phyloP scores from a whole-genome alignment of 192 early-diverging fungal genomes.

The Coemansia sp. region DNA sequence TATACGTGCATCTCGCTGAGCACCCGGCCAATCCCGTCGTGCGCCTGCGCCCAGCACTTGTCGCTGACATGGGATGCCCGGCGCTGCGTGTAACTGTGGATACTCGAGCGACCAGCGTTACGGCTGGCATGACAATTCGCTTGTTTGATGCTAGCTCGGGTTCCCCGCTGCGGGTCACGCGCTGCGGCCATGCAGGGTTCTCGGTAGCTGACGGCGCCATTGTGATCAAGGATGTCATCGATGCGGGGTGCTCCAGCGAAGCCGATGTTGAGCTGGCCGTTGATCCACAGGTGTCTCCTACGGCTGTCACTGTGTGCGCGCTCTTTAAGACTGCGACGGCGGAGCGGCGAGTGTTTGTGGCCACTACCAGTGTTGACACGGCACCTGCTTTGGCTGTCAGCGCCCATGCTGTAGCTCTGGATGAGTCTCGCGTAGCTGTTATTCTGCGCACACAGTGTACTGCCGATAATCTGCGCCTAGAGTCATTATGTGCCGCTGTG shows the following conservation, averaged over 20 bases:
- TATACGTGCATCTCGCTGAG: slow-evolving; percentile 24
- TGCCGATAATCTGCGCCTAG: slow-evolving; percentile 11
- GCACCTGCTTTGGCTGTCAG: slow-evolving; percentile 14
- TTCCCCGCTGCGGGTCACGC: slow-evolving; percentile 7
- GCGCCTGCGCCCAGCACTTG: not conserved
- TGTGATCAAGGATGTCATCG: slow-evolving; percentile 15
- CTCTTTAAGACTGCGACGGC: slow-evolving; percentile 6
- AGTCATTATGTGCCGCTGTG: not conserved
- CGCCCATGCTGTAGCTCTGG: not conserved
- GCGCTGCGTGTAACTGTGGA: slow-evolving; percentile 14
- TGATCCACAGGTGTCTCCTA: not conserved
- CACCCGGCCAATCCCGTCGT: slow-evolving; percentile 15
- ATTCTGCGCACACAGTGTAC: slow-evolving; percentile 22
- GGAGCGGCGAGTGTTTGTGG: slow-evolving; percentile 17
- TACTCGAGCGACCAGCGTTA: not conserved
- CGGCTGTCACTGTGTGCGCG: slow-evolving; percentile 19
- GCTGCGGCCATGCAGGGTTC: not conserved
- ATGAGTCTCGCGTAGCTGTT: not conserved
- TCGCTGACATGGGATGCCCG: not conserved
- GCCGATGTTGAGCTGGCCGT: slow-evolving; percentile 11
- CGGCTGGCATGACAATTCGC: slow-evolving; percentile 27
- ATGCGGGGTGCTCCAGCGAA: not conserved
- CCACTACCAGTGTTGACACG: slow-evolving; percentile 19
- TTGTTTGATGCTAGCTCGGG: slow-evolving; percentile 20
- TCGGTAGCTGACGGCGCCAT: slow-evolving; percentile 15